Evolutionary conservation across 768 basidiomycete genomes (phyloP).

Genomic region (Exsudoporus frostii): DNA sequence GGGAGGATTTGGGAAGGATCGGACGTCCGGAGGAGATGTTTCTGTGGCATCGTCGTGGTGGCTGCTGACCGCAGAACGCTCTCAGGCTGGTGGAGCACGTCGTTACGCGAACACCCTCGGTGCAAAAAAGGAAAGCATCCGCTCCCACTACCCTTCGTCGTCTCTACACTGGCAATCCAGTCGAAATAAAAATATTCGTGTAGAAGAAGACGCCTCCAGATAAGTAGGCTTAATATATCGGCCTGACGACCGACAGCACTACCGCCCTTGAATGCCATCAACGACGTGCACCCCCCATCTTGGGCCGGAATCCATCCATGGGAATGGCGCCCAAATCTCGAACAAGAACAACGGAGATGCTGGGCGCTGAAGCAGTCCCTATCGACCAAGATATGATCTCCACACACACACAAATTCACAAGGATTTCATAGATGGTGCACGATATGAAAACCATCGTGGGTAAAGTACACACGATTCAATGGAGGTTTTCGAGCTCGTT

Average conservation of each 20-base stretch:
- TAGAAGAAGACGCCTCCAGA: not conserved
- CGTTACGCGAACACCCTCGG: not conserved
- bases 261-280: not conserved
- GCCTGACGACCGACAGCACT: not conserved
- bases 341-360: not conserved
- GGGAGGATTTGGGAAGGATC: slow-evolving; percentile 17
- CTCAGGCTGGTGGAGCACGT: too few species aligned
- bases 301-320: not conserved
- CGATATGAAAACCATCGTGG: slow-evolving; percentile 25
- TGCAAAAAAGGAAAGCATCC: slow-evolving; percentile 4
- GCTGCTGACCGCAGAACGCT: not conserved
- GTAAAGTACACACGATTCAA: slow-evolving; percentile 11
- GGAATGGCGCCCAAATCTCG: not conserved
- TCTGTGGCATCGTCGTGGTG: slow-evolving; percentile 14
- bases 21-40: slow-evolving; percentile 1
- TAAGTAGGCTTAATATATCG: not conserved
- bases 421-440: slow-evolving; percentile 19
- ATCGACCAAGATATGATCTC: not conserved
- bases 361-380: not conserved
- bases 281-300: too few species aligned
- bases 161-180: too few species aligned
- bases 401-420: slow-evolving; percentile 7
- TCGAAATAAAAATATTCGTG: too few species aligned
- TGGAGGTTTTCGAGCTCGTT: slow-evolving; percentile 21
- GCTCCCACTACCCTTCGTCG: too few species aligned